Evolutionary conservation across 495 filamentous ascomycete species (phyloP).

Genomic region (Hypoxylon rickii): DNA sequence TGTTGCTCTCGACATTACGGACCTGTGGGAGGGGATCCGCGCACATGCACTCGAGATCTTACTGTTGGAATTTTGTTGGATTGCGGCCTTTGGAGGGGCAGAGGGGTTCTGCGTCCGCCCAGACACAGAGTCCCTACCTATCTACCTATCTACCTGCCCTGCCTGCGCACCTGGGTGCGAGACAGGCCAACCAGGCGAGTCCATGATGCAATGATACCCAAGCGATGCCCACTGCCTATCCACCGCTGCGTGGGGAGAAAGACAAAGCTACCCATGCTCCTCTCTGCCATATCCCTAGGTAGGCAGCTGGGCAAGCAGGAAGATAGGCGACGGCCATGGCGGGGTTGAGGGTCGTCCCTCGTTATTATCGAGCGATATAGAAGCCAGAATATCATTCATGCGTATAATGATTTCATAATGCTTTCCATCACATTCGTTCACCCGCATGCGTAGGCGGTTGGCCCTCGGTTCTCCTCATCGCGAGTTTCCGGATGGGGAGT

Average conservation of each 20-base stretch:
- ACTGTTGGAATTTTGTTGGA: too few relatives aligned
- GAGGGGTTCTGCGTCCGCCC: too few relatives aligned
- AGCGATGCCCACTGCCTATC: slow-evolving; percentile 11
- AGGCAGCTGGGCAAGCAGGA: not conserved
- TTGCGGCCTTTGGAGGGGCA: too few relatives aligned
- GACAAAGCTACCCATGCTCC: not conserved
- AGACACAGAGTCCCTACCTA: too few relatives aligned
- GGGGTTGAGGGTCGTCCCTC: not conserved
- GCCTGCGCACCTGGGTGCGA: not conserved
- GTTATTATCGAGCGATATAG: not conserved
- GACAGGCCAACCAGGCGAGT: slow-evolving; percentile 4
- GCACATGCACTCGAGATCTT: too few relatives aligned
- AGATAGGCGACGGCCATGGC: slow-evolving; percentile 1
- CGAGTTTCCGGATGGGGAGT: slow-evolving; percentile 2
- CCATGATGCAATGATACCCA: slow-evolving; percentile 37
- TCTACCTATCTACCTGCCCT: not conserved
- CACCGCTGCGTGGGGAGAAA: slow-evolving; percentile 4
- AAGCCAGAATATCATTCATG: too few relatives aligned
- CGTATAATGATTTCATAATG: too few relatives aligned
- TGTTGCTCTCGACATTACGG: not conserved
- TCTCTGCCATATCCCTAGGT: too few relatives aligned
- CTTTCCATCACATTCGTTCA: not conserved
- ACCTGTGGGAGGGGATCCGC: not conserved
- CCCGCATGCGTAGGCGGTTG: not conserved
- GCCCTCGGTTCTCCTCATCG: slow-evolving; percentile 5